Evolutionary conservation across 345 rosid species (phyloP).

Genomic region (Jatropha curcas): DNA sequence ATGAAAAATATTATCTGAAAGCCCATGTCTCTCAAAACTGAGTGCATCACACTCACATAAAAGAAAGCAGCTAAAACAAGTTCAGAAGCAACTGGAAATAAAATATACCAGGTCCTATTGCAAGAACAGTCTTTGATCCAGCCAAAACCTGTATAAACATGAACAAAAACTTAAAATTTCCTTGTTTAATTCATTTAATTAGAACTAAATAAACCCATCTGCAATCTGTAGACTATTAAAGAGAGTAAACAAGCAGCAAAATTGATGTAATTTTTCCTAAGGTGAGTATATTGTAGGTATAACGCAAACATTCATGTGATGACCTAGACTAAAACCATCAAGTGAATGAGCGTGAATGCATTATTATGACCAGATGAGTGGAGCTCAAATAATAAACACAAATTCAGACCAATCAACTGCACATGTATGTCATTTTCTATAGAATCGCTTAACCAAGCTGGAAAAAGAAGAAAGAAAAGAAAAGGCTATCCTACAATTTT

Average conservation of each 20-base stretch:
- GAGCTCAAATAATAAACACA: not conserved
- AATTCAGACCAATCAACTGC: not conserved
- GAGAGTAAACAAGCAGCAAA: not conserved
- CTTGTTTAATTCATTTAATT: not conserved
- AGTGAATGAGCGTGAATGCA: not conserved
- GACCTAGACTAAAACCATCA: not conserved
- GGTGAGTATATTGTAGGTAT: not conserved
- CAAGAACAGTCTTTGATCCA: conserved; percentile 87
- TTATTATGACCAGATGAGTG: not conserved
- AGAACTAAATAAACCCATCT: not conserved
- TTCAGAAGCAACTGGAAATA: conserved; percentile 7
- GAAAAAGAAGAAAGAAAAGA: not conserved
- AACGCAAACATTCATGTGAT: not conserved
- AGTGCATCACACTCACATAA: not conserved
- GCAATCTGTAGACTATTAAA: no score
- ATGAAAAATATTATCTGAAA: not conserved
- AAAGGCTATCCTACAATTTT: not conserved
- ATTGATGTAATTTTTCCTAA: not conserved
- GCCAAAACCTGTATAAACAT: conserved; percentile 57
- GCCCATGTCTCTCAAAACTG: not conserved
- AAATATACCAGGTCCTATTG: conserved; percentile 77
- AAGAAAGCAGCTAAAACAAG: conserved; percentile 5
- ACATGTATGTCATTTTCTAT: not conserved
- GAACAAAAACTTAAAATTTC: not conserved
- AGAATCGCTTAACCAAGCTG: not conserved